These are phyloP conservation scores for Schwanniomyces sp. DNA, from an alignment of 805 yeast genomes.

Conservation along the genomic window DNA sequence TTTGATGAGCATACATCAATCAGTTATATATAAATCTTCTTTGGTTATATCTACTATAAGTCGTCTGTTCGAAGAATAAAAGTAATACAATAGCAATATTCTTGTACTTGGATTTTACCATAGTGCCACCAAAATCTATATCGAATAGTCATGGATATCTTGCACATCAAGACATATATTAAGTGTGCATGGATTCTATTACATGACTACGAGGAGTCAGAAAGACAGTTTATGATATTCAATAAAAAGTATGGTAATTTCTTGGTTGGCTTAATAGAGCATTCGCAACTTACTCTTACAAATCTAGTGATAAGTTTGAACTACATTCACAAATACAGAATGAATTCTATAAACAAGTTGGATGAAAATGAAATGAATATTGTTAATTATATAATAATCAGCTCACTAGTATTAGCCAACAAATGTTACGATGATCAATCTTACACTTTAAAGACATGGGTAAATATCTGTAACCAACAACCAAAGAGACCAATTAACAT, in stretches of 20 bases:
- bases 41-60: no score
- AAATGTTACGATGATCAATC: slow-evolving; percentile 50
- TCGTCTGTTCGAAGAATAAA: no score
- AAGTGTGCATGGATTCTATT: slow-evolving; percentile 8
- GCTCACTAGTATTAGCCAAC: slow-evolving; percentile 31
- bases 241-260: slow-evolving; percentile 10
- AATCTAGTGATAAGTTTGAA: slow-evolving; percentile 24
- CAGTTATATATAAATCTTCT: no score
- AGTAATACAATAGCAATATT: not conserved
- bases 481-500: slow-evolving; percentile 10
- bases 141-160: slow-evolving; percentile 3
- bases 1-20: not conserved
- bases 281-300: slow-evolving; percentile 20
- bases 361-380: slow-evolving; percentile 12
- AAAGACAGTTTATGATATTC: slow-evolving; percentile 4
- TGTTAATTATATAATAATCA: slow-evolving; percentile 21
- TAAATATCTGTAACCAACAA: slow-evolving; percentile 18
- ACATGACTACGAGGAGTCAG: not conserved
- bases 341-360: slow-evolving; percentile 7
- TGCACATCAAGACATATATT: slow-evolving; percentile 2
- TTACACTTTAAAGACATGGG: slow-evolving; percentile 53
- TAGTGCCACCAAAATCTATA: not conserved
- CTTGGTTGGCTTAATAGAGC: slow-evolving; percentile 13
- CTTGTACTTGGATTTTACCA: not conserved
- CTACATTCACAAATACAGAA: slow-evolving; percentile 21